phyloP scores from a whole-genome alignment of 2,329 filamentous ascomycete species.

The Monosporascus ibericus region DNA sequence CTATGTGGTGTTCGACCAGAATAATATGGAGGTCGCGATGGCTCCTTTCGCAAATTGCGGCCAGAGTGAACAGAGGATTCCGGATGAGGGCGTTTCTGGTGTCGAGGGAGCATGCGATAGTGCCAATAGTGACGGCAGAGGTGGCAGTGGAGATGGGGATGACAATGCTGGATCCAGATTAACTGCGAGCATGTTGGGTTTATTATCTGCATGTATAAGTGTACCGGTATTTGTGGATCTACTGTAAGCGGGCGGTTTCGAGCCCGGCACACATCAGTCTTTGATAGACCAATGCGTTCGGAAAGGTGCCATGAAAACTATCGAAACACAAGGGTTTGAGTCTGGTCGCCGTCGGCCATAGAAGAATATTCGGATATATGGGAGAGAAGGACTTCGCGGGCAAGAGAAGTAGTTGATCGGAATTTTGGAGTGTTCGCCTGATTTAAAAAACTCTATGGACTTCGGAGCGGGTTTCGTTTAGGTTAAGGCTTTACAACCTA shows the following conservation, averaged over 20 bases:
- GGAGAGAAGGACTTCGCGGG: no score
- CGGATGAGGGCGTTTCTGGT: background rate
- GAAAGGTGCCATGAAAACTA: no score
- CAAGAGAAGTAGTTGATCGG: no score
- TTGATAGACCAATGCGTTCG: no score
- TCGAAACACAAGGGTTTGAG: no score
- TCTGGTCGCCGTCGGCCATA: no score
- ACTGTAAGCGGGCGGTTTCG: background rate
- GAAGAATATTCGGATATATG: no score
- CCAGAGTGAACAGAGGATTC: constrained; percentile 28
- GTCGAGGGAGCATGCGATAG: background rate
- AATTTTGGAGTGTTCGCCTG: no score
- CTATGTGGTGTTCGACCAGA: constrained; percentile 38
- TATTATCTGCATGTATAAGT: background rate
- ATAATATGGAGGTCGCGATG: constrained; percentile 32
- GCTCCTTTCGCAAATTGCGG: constrained; percentile 34
- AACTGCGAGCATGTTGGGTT: background rate
- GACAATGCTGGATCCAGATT: background rate
- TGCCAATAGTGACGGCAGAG: background rate
- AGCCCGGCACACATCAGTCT: background rate
- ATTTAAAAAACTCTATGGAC: no score
- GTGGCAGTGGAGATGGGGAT: background rate
- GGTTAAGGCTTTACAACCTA: no score
- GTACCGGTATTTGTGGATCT: background rate
- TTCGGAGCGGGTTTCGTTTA: no score